These are phyloP conservation scores for Colletotrichum scovillei DNA, from an alignment of 2,329 filamentous ascomycete genomes.

Conservation along the genomic window DNA sequence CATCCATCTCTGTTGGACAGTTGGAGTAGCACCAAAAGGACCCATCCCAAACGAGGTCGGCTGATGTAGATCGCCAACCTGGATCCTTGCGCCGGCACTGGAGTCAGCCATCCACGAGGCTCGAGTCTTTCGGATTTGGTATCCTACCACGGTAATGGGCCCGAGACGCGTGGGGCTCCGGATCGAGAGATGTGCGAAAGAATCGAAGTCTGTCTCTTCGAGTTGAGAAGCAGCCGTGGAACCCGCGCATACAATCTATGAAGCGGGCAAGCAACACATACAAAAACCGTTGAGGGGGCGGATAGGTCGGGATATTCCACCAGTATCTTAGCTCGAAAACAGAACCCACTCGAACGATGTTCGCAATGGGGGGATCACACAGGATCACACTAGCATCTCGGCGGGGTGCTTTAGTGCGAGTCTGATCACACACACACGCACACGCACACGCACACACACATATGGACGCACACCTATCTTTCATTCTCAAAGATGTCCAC, in stretches of 20 bases:
- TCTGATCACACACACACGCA: not conserved
- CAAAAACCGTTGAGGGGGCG: constrained; percentile 11
- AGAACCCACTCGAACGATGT: not conserved
- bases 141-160: constrained; percentile 27
- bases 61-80: constrained; percentile 27
- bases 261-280: not conserved
- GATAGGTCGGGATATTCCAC: constrained; percentile 22
- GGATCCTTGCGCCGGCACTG: constrained; percentile 30
- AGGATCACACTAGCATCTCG: constrained; percentile 1
- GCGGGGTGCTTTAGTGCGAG: constrained; percentile 10
- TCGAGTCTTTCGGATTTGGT: constrained; percentile 20
- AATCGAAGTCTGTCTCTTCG: not conserved
- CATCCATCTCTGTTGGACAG: not conserved
- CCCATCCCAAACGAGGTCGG: constrained; percentile 20
- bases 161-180: constrained; percentile 18
- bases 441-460: not conserved
- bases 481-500: not conserved
- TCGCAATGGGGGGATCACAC: not conserved
- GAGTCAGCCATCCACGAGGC: constrained; percentile 15
- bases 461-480: not conserved
- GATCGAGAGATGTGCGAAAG: constrained; percentile 14
- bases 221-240: not conserved
- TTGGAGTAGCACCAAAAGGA: not conserved
- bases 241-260: not conserved
- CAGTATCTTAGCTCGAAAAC: constrained; percentile 17